Base-by-base conservation (phyloP, 1,284 basidiomycete species). In the Mycosarcoma maydis region DNA sequence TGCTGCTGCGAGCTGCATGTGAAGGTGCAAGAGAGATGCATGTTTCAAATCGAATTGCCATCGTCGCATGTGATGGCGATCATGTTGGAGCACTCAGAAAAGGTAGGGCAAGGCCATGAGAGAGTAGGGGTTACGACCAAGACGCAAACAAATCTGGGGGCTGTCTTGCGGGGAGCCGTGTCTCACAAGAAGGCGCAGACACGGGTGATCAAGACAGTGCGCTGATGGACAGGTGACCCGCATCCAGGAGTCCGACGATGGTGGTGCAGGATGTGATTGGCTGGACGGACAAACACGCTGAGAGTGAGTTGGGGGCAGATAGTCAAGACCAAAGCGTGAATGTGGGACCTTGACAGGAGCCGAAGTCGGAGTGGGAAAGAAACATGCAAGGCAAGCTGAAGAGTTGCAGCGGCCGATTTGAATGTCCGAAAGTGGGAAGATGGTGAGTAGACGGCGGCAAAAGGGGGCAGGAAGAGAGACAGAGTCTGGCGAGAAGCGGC, bases 201-300 rank as follows among this genome's bases (percentile, higher is more conserved):
- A 26, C 5, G 19, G 11, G 13, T 20, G 14, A 3, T 20, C 26
- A 19, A 30, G 13, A 11, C 3, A 19, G 24, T 16, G 37, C 37
- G 33, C 47, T 49, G 47, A 41, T 49, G 37, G 47, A 49, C 37
- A 48, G 46, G 20, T 39, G 37, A 29, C 36, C 43, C n/a, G 11
- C n/a, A 6, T 36, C 6, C 40, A 23, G 33, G 14, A 36, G 22
- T 17, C 43, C 43, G 43, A 33, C 30, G 42, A 14, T 22, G 10
- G 16, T 11, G 32, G 32, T 34, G n/a, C n/a, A 6, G 32, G 32
- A 9, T 5, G 6, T 34, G 32, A 34, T 34, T 34, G 32, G 32
- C 8, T n/a, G 16, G 16, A 13, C 27, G 27, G 27, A 29, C 6
- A 29, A 7, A 29, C 10, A n/a, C n/a, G 8, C n/a, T n/a, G n/a